phyloP scores from a whole-genome alignment of 768 basidiomycete genomes.

The Clavulina sp. region DNA sequence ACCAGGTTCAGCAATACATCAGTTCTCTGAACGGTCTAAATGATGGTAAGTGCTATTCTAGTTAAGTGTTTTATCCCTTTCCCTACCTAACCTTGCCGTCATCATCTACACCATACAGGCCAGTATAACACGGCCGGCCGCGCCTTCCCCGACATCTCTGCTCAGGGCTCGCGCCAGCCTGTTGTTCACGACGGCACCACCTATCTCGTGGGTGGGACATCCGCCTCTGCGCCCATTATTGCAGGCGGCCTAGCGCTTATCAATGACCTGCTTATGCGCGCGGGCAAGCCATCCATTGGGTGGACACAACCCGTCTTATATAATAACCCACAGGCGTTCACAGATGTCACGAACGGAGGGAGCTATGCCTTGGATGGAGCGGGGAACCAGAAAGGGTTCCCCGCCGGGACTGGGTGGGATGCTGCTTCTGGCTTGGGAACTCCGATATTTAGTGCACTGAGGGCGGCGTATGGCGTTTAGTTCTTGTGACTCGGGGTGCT shows the following conservation, averaged over 20 bases:
- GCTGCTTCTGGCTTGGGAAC: background rate
- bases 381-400: background rate
- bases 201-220: background rate
- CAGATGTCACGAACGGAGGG: background rate
- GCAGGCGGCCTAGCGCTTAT: background rate
- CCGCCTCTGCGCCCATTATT: background rate
- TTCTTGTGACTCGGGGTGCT: too few relatives aligned
- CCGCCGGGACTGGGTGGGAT: background rate
- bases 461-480: too few relatives aligned
- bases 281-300: background rate
- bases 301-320: background rate
- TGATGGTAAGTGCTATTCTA: too few relatives aligned
- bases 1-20: background rate
- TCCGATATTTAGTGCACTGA: too few relatives aligned
- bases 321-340: background rate
- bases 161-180: background rate
- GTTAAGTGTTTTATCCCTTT: too few relatives aligned
- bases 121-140: background rate
- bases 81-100: too few relatives aligned
- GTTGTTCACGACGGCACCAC: background rate
- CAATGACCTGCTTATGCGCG: background rate
- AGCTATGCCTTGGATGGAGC: background rate
- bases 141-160: background rate
- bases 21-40: background rate
- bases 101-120: too few relatives aligned